phyloP scores from a whole-genome alignment of 768 basidiomycete genomes.

The Hebeloma cylindrosporum region DNA sequence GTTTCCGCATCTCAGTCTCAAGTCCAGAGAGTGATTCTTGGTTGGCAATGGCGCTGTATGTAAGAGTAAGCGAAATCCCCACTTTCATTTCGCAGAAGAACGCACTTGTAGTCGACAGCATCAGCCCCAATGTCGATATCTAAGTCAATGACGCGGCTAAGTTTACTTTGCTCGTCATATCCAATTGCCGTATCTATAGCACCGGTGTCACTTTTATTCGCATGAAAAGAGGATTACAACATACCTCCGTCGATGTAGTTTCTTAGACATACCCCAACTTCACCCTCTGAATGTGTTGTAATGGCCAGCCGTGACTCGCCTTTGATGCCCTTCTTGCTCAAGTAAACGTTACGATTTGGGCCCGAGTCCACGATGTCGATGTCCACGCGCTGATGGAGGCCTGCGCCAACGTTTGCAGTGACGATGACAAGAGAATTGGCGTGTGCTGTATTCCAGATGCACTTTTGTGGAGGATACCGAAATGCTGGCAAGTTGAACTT shows the following conservation, averaged over 20 bases:
- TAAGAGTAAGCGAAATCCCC: not conserved
- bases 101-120: constrained; percentile 98
- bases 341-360: constrained; percentile 81
- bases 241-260: constrained; percentile 75
- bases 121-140: constrained; percentile 98
- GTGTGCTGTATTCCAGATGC: constrained; percentile 95
- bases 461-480: constrained; percentile 75
- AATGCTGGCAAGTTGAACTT: constrained; percentile 80
- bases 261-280: constrained; percentile 94
- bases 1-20: constrained; percentile 97
- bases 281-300: constrained; percentile 90
- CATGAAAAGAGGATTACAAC: not conserved
- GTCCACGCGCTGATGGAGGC: constrained; percentile 79
- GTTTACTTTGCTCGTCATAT: constrained; percentile 53
- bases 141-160: constrained; percentile 77
- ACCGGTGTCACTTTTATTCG: not conserved
- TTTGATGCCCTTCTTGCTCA: constrained; percentile 84
- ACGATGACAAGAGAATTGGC: constrained; percentile 89
- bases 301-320: constrained; percentile 92
- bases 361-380: constrained; percentile 93
- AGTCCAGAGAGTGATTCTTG: constrained; percentile 94
- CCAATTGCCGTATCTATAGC: constrained; percentile 4
- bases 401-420: constrained; percentile 87
- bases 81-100: constrained; percentile 9
- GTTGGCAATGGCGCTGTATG: constrained; percentile 89